Base-by-base conservation (phyloP, 2,329 filamentous ascomycete genomes). In the Huntiella decipiens region DNA sequence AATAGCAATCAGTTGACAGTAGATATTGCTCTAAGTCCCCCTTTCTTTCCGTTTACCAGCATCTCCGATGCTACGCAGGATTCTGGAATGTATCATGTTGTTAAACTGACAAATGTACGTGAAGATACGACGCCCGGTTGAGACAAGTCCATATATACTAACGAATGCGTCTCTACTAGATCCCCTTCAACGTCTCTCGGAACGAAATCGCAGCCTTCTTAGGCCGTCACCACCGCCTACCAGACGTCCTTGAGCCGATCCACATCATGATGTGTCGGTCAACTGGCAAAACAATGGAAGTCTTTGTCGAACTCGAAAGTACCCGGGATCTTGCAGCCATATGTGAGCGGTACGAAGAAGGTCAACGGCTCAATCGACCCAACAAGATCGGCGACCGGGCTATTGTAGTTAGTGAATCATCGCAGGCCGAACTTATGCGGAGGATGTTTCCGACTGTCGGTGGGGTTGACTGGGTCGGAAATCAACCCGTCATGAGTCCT, bases 191-290 rank as follows among this genome's bases (percentile, higher is more conserved):
- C 12, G 66, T 69, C 41, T 68, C 61, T 17, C 66, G 69, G 3
- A 56, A 66, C 11, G 73, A 77, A 54, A 59, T 78, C 13, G 62
- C 74, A 45, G 72, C 73, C 1, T 72, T 77, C 53, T 61, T 77
- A 13, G 74, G 74, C 2, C 67, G 70, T 43, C 74, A 71, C 16
- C 67, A 65, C 47, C 65, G 77, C 32, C 56, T 74, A 40, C 68
- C 65, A 28, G 72, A 76, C 49, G 56, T 54, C 2, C 63, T 71
- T 4, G 73, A 75, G 53, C 67, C 71, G 1, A 62, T 78, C 5
- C 74, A 77, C 49, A 75, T 77, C 51, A 73, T 77, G 52, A 77
- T 77, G 73, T 74, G 77, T 46, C 66, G 72, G n/a, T 63, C 68
- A 16, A 72, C 71, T 3, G 68, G 67, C 54, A 77, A 77, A 64